A percentile compares a stretch with the other conserved stretches of the same genome.
These are phyloP conservation scores for Pseudocercospora macadamiae DNA, from an alignment of 2,329 filamentous ascomycete species.

Conservation along the genomic window DNA sequence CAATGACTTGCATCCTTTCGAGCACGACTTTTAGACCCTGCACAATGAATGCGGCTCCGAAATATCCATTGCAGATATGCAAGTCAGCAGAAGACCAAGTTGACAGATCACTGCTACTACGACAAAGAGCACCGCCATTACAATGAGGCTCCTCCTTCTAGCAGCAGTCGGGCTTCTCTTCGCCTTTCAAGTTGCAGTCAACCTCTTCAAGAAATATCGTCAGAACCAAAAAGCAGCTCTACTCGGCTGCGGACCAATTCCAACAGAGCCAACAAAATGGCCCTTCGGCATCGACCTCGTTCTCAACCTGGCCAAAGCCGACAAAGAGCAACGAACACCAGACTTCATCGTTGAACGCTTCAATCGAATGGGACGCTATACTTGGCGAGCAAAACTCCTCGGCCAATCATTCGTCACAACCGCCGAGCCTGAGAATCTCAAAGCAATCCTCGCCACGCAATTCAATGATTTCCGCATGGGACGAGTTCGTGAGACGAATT, in stretches of 20 bases:
- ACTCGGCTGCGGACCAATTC: constrained; percentile 1
- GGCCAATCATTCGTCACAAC: constrained; percentile 11
- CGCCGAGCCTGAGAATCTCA: constrained; percentile 13
- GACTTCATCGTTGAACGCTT: constrained; percentile 13
- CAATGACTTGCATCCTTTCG: neutral
- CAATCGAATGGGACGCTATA: constrained; percentile 11
- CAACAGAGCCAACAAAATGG: constrained; percentile 9
- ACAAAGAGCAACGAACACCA: constrained; percentile 6
- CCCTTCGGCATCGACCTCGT: constrained; percentile 11
- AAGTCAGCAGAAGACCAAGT: neutral
- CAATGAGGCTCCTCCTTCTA: neutral
- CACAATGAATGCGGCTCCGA: neutral
- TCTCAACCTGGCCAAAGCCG: constrained; percentile 7
- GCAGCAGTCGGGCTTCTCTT: neutral
- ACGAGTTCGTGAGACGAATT: constrained; percentile 8
- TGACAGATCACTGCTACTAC: neutral
- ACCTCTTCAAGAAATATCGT: neutral
- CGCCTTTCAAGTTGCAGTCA: neutral
- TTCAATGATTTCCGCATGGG: constrained; percentile 15
- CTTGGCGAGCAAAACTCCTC: constrained; percentile 1
- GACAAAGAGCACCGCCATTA: neutral
- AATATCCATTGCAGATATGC: neutral
- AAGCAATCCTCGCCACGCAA: constrained; percentile 17
- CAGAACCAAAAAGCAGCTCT: neutral
- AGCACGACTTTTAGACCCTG: neutral